Base-by-base conservation (phyloP, 345 rosid genomes). In the Salix viminalis region DNA sequence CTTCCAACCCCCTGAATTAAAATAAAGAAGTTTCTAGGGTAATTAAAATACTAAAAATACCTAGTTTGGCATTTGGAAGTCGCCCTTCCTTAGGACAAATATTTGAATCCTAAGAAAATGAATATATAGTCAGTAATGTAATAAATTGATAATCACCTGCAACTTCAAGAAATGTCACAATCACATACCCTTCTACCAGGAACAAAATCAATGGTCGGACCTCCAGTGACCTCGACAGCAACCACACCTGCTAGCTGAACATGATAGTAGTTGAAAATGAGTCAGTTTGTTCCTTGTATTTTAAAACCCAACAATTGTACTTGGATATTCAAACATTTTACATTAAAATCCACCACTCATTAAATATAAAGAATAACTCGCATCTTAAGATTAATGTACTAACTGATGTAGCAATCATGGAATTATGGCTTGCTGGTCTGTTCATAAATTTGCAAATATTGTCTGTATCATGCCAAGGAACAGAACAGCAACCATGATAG, bases 221-320 rank as follows among this genome's bases (percentile, higher is more conserved):
- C 98, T 77, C 99, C 98, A 76, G 98, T 93, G 75, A 93, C 86
- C 86, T 95, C 99, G 23, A 93, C 96, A 50, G 99, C 99, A 85
- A 93, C 96, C 83, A 91, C 97, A 78, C 98, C 99, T 2, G 97
- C 97, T 83, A 95, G 91, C 98, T 93, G 85, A 50, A 84, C 75
- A 34, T 61, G 75, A 13, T 56, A 80, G 37, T 15, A 41, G 76
- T 56, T 10, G 48, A 58, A 13, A n/a, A 34, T 24, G 12, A 67
- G 60, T 67, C 52, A 75, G 72, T 41, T 41, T n/a, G 54, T 23
- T 70, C 69, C 23, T 72, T n/a, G 37, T 9, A 23, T 34, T 30
- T 26, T 24, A 32, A 72, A 48, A 34, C 61, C 0, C 19, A 70
- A 74, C 46, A 67, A 21, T 54, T 23, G 28, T 62, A 13, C 39